Base-by-base conservation (phyloP, 176 grass and related monocot species). In the Pharus latifolius region DNA sequence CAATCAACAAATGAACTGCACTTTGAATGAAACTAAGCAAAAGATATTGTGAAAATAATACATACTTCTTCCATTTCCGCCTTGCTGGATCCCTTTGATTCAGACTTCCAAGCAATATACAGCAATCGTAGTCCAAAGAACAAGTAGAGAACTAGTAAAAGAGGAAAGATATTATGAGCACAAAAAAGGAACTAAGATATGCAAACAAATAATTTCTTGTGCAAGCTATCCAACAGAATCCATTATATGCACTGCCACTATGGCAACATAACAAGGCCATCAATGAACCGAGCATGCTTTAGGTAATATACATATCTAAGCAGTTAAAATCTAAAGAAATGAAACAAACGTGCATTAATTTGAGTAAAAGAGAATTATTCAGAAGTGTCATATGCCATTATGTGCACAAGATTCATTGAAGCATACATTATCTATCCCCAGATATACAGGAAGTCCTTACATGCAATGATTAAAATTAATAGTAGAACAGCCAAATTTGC, bases 81-180 rank as follows among this genome's bases (percentile, higher is more conserved):
- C 65, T 96, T 96, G 65, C 91, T 84, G 52, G 84, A 88, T 85
- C 74, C 80, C 70, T 96, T 96, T 0, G 84, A 50, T 34, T 91
- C 87, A 75, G 91, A 96, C 69, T 63, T 96, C 87, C 84, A 96
- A 22, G 91, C 91, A 91, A 96, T 96, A 60, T 91, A 96, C 33
- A 96, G 28, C 65, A 96, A 91, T 11, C 91, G 87, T 32, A 91
- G 47, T 63, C 91, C 91, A 88, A 96, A 96, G 48, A 96, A 91
- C 49, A 73, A 57, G 86, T 96, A 96, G 32, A 91, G 72, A 71
- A 96, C 87, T 96, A 82, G 41, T 14, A 80, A 70, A 51, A 37
- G 42, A 63, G 9, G 56, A 68, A 42, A 73, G 3, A 73, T 6
- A 64, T 76, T 34, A 77, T 38, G 60, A 16, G 26, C 38, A 72